A percentile compares a stretch with the other conserved stretches of the same genome.
These are phyloP conservation scores for Aureobasidium sp. DNA, from an alignment of 2,329 filamentous ascomycete species.

Conservation along the genomic window DNA sequence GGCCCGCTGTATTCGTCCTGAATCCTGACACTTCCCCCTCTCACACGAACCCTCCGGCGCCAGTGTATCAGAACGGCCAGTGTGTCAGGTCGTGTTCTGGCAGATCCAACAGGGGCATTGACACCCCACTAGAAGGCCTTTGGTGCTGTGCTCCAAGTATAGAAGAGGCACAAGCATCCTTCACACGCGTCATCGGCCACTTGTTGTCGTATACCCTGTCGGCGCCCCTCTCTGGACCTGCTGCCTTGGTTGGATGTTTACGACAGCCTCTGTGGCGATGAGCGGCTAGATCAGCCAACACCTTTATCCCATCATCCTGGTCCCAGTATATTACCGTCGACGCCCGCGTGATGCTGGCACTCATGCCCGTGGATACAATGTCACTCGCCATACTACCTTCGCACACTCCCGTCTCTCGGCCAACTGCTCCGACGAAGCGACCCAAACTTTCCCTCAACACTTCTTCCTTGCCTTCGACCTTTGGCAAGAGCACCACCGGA, in stretches of 20 bases:
- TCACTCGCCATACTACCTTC: slow-evolving; percentile 34
- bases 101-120: not conserved
- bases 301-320: not conserved
- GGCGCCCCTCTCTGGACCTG: slow-evolving; percentile 2
- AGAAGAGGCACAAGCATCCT: slow-evolving; percentile 1
- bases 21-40: not conserved
- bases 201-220: not conserved
- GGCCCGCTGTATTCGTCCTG: not conserved
- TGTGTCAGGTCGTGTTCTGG: slow-evolving; percentile 4
- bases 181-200: slow-evolving; percentile 5
- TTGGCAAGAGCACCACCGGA: slow-evolving; percentile 46
- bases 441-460: slow-evolving; percentile 56
- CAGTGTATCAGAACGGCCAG: slow-evolving; percentile 9
- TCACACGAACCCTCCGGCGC: not conserved
- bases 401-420: not conserved
- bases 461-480: slow-evolving; percentile 35
- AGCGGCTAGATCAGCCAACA: slow-evolving; percentile 8
- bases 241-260: slow-evolving; percentile 7
- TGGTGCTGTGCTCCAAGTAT: slow-evolving; percentile 8
- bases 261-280: slow-evolving; percentile 9
- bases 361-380: slow-evolving; percentile 26
- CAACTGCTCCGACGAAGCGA: slow-evolving; percentile 29
- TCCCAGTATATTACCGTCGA: slow-evolving; percentile 1
- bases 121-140: too few relatives aligned
- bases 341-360: slow-evolving; percentile 24